Conservation (phyloP, 208 protist species). For the Acanthamoeba triangularis region DNA sequence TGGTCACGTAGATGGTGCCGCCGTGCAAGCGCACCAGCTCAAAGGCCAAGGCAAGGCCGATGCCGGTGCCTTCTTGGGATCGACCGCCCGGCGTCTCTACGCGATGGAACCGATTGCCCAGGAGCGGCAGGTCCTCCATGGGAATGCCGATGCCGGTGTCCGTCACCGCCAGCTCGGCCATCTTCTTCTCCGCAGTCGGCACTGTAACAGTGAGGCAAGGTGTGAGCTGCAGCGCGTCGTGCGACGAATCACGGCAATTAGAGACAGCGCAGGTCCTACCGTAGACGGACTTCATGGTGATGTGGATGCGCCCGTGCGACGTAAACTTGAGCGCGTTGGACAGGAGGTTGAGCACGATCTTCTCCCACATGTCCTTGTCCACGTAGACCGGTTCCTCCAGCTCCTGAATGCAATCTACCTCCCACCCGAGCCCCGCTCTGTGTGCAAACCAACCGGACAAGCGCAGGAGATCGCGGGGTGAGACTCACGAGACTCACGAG, state of each 20-base stretch:
- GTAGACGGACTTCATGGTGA: conserved; percentile 8
- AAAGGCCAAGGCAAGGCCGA: conserved; percentile 74
- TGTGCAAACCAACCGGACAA: neutral
- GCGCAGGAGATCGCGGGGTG: neutral
- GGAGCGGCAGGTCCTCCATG: conserved; percentile 18
- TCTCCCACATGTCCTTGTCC: conserved; percentile 82
- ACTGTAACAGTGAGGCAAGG: neutral
- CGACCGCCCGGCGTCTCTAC: conserved; percentile 51
- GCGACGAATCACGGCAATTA: neutral
- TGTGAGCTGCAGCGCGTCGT: neutral
- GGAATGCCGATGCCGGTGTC: conserved; percentile 80
- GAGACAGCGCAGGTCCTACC: neutral
- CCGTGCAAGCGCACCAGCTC: conserved; percentile 79
- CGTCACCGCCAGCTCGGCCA: conserved; percentile 54
- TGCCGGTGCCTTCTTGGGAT: conserved; percentile 62
- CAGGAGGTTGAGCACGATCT: conserved; percentile 80
- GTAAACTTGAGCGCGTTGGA: conserved; percentile 85
- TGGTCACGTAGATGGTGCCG: conserved; percentile 56
- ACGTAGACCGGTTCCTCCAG: conserved; percentile 73
- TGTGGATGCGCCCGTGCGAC: conserved; percentile 46
- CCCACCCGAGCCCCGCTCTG: conserved; percentile 55
- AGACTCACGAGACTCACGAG: neutral
- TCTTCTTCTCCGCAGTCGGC: neutral
- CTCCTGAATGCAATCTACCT: conserved; percentile 14
- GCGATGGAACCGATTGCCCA: conserved; percentile 77